Evolutionary conservation across 2,329 filamentous ascomycete species (phyloP).

Genomic region (Microdochium bolleyi): DNA sequence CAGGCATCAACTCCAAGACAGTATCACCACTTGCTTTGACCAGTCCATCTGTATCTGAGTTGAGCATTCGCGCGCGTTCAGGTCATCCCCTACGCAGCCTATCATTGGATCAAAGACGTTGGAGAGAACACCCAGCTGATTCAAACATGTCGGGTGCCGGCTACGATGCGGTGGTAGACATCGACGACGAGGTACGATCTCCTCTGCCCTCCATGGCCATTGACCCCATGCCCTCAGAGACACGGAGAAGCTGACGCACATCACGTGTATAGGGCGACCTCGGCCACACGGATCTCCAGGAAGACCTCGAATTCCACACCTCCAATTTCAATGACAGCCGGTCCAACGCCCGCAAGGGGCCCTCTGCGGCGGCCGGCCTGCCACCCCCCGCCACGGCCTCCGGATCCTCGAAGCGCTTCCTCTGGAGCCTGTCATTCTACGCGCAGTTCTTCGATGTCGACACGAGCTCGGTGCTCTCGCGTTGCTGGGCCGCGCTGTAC

Average conservation of each 20-base stretch:
- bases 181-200: constrained; percentile 76
- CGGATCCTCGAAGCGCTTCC: constrained; percentile 63
- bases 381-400: constrained; percentile 48
- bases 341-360: constrained; percentile 39
- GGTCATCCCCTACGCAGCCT: neutral
- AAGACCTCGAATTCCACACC: constrained; percentile 97
- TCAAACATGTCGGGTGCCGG: constrained; percentile 68
- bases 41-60: neutral
- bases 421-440: constrained; percentile 92
- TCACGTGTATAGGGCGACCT: constrained; percentile 72
- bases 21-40: neutral
- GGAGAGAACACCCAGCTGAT: constrained; percentile 7
- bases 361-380: constrained; percentile 35
- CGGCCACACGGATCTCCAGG: constrained; percentile 94
- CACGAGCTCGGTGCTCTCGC: constrained; percentile 77
- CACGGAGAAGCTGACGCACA: constrained; percentile 6
- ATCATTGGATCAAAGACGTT: constrained; percentile 1
- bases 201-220: neutral
- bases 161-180: constrained; percentile 96
- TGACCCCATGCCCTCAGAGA: neutral
- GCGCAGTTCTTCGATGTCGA: constrained; percentile 98
- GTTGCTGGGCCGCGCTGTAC: constrained; percentile 83
- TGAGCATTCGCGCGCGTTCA: neutral
- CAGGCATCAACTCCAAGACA: neutral
- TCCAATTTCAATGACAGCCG: constrained; percentile 68